Conservation (phyloP, 306 rosid species). For the Erythrophleum fordii region DNA sequence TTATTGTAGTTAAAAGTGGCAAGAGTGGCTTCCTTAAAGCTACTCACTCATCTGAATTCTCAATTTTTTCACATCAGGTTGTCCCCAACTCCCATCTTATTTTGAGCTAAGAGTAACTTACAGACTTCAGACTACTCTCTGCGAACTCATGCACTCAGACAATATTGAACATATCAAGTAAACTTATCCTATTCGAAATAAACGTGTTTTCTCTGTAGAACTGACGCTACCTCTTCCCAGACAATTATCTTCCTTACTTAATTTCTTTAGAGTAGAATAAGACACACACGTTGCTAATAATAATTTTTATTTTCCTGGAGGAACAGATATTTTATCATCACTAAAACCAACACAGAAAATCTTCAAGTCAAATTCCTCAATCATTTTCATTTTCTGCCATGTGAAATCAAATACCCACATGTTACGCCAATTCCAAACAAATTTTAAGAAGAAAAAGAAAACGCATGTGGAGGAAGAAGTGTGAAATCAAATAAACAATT, state of each 20-base stretch:
- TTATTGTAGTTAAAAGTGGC: neutral
- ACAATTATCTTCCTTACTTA: neutral
- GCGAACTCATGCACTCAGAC: neutral
- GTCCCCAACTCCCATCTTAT: neutral
- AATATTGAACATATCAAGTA: neutral
- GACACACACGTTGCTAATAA: neutral
- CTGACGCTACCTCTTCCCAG: neutral
- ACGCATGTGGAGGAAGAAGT: neutral
- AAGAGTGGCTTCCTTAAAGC: constrained; percentile 1
- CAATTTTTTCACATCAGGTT: neutral
- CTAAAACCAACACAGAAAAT: neutral
- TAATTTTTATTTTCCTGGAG: neutral
- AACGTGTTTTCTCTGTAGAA: neutral
- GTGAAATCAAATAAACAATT: neutral
- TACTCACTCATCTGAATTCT: constrained; percentile 11
- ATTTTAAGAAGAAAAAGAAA: neutral
- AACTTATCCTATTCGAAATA: neutral
- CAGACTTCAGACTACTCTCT: neutral
- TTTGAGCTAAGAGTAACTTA: neutral
- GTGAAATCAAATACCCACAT: neutral
- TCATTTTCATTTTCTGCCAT: neutral
- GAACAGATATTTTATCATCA: neutral
- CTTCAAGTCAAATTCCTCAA: neutral
- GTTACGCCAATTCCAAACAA: neutral
- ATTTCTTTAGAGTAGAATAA: neutral